Base-by-base conservation (phyloP, 768 basidiomycete genomes). In the Hemileccinum rubropunctum region DNA sequence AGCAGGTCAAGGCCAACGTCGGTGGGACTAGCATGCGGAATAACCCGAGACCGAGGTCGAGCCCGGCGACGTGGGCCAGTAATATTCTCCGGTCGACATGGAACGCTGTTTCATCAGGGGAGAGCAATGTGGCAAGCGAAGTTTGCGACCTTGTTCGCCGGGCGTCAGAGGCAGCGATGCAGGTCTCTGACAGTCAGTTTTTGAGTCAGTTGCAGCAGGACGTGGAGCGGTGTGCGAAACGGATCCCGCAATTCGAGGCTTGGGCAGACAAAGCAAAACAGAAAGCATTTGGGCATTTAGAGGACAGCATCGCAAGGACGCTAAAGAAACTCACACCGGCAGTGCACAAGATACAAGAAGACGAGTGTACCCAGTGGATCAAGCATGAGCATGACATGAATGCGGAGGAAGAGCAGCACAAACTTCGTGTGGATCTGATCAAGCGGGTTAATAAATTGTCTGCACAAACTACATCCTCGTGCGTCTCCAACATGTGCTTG, bases 361-460 rank as follows among this genome's bases (percentile, higher is more conserved):
- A 55, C 0, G 52, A 47, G 0, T 53, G 42, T 34, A 17, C 0
- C 4, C 33, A 33, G 7, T 27, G 8, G 11, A 50, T 57, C 36
- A 38, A 36, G 15, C 33, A 15, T 13, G 51, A 57, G 7, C 10
- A 39, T 15, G 33, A 1, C 8, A 53, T 21, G 21, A 26, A 11
- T 0, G 59, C 52, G 12, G 41, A 50, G 2, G 50, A 53, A 36
- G 52, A 66, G 1, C 49, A 26, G 5, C 7, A 34, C 0, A 41
- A 33, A 15, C 7, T 63, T 15, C 63, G 64, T 32, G 15, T 41
- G 11, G 7, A 45, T 4, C 23, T 66, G 12, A 68, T 66, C 44
- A 39, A 36, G 15, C 40, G 51, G 6, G 10, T 68, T 13, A 66
- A 66, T 20, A 10, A 8, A 1, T 13, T 42, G 14, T 64, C 66